Conservation (phyloP, 2,329 filamentous ascomycete genomes). For the Phyllosticta citriasiana region DNA sequence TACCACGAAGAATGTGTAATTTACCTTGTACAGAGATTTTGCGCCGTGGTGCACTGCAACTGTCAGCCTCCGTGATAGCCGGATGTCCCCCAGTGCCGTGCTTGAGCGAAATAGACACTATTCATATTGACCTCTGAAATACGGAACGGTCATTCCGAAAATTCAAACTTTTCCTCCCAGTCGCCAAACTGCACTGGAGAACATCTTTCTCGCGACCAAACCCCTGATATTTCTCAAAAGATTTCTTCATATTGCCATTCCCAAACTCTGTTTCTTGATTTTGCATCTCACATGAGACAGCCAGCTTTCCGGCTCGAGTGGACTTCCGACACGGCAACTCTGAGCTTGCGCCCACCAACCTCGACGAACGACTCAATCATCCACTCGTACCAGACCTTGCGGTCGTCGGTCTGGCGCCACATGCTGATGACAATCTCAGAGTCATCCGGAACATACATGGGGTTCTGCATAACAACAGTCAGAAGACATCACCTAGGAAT, state of each 20-base stretch:
- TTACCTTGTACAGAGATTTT: background rate
- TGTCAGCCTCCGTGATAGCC: too few relatives aligned
- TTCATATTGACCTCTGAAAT: too few relatives aligned
- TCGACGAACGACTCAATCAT: constrained; percentile 68
- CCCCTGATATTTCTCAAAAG: too few relatives aligned
- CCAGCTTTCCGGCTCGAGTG: constrained; percentile 30
- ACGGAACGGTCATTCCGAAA: too few relatives aligned
- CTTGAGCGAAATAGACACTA: too few relatives aligned
- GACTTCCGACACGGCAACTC: constrained; percentile 21
- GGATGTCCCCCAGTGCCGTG: too few relatives aligned
- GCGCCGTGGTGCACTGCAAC: too few relatives aligned
- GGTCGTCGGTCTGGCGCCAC: constrained; percentile 92
- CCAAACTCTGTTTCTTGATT: background rate
- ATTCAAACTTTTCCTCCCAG: too few relatives aligned
- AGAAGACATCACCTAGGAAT: background rate
- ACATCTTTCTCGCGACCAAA: too few relatives aligned
- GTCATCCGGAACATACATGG: constrained; percentile 74
- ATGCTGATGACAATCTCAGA: constrained; percentile 84
- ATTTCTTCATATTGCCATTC: background rate
- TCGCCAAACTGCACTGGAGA: too few relatives aligned
- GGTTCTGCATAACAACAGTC: constrained; percentile 47
- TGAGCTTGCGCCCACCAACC: background rate
- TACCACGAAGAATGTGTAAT: background rate
- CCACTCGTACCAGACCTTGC: constrained; percentile 99
- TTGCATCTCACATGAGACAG: constrained; percentile 26